phyloP scores from a whole-genome alignment of 1,284 basidiomycete genomes.

The Ceratobasidium sp. region DNA sequence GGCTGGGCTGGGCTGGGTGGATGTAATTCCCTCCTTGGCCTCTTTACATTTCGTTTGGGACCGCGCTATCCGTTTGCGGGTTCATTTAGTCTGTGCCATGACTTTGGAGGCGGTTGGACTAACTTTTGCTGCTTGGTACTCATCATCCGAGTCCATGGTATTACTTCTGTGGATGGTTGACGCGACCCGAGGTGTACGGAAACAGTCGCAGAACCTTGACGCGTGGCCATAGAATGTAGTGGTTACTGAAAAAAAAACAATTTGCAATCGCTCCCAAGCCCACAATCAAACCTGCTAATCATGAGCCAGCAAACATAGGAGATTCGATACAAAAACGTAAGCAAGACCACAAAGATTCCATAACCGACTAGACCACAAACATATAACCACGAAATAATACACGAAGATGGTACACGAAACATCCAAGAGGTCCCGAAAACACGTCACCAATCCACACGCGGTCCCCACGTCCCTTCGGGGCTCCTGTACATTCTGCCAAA shows the following conservation, averaged over 20 bases:
- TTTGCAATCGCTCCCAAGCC: conserved; percentile 6
- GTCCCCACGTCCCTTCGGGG: conserved; percentile 37
- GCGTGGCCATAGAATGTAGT: neutral
- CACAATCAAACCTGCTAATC: neutral
- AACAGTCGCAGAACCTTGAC: neutral
- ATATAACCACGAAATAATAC: conserved; percentile 12
- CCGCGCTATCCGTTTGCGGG: neutral
- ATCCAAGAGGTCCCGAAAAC: conserved; percentile 4
- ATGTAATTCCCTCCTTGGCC: neutral
- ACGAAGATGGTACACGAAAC: conserved; percentile 8
- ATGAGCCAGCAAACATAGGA: neutral
- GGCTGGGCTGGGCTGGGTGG: neutral
- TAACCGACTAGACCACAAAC: neutral
- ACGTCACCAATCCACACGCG: conserved; percentile 24
- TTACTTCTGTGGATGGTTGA: neutral
- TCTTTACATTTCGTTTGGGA: conserved; percentile 18
- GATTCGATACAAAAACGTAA: conserved; percentile 29
- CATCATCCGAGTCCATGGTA: neutral
- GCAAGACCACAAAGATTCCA: neutral
- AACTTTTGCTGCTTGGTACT: neutral
- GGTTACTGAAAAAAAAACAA: neutral
- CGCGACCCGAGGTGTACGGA: neutral
- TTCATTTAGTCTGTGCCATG: neutral
- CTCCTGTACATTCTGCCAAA: conserved; percentile 37
- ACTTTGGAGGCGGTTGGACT: neutral